Evolutionary conservation across 257 asterid species (phyloP).

Genomic region (Forsythia viridissima): DNA sequence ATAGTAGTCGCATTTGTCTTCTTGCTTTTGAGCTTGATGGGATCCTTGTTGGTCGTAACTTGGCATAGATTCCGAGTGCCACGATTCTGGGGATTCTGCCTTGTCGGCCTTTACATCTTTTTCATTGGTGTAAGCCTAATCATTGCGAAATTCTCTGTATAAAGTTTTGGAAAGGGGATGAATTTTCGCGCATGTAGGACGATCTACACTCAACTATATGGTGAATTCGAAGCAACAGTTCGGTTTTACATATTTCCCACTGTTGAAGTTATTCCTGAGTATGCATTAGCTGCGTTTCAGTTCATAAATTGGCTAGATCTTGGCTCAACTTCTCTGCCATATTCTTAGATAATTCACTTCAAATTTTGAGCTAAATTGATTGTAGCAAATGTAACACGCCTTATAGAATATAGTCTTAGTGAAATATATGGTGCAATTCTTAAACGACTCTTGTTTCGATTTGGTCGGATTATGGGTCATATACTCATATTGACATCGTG

Average conservation of each 20-base stretch:
- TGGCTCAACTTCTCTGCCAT: not conserved
- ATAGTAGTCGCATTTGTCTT: conserved; percentile 87
- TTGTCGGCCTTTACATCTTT: conserved; percentile 70
- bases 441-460: not conserved
- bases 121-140: conserved; percentile 69
- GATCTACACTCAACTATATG: not conserved
- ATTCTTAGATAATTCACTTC: not conserved
- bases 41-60: conserved; percentile 82
- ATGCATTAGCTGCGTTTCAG: not conserved
- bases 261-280: too few relatives aligned
- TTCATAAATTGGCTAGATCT: not conserved
- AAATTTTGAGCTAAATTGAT: not conserved
- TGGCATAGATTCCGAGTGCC: conserved; percentile 93
- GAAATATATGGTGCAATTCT: not conserved
- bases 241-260: not conserved
- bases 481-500: not conserved
- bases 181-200: not conserved
- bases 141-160: conserved; percentile 63
- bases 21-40: conserved; percentile 93
- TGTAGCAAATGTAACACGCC: not conserved
- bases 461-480: not conserved
- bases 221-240: not conserved
- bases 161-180: conserved; percentile 22
- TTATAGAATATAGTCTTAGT: not conserved
- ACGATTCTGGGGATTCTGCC: conserved; percentile 97